Evolutionary conservation across 2,329 filamentous ascomycete genomes (phyloP), one percentile per base, ranked within the genome.

Genomic region (Aspergillus sp.): DNA sequence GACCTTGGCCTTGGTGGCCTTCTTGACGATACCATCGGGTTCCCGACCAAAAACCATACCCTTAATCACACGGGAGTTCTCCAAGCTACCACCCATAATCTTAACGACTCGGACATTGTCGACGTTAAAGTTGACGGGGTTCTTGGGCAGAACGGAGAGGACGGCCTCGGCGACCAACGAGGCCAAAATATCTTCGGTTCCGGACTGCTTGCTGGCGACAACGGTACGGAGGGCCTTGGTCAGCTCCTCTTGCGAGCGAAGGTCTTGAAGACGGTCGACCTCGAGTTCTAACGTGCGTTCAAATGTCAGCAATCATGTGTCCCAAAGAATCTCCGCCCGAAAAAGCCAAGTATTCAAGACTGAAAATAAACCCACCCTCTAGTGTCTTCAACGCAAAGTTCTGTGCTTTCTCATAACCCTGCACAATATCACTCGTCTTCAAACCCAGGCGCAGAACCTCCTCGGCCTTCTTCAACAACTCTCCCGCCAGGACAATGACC

Each of bases 51-150:
- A 97, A 45, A 98, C 94, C 93, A 98, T 98, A 57, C 93, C 93
- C 78, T 88, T 94, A 51, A 98, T 86, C 12, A 98, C 91, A 57
- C 83, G 84, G 69, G 90, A 95, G 75, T 98, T 90, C 63, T 94
- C 88, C 65, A 98, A 76, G 67, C 86, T 90, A 56, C 93, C 91
- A 60, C 93, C 93, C 91, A 98, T 97, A 64, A 98, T 98, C 81
- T 98, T 98, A 61, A 98, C 94, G 49, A 98, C 94, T 51, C 93
- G 88, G 62, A 98, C 85, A 71, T 98, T 98, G 77, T 98, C 93
- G 56, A 98, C 90, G 72, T 96, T 98, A 81, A 98, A 98, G 74
- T 94, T 90, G 67, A 80, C 74, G 19, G 93, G 87, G 74, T 96
- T 95, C 78, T 96, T 96, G 58, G 94, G 93, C 54, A 98, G 80